phyloP scores from a whole-genome alignment of 495 filamentous ascomycete species.

The Hyaloscypha finlandica region DNA sequence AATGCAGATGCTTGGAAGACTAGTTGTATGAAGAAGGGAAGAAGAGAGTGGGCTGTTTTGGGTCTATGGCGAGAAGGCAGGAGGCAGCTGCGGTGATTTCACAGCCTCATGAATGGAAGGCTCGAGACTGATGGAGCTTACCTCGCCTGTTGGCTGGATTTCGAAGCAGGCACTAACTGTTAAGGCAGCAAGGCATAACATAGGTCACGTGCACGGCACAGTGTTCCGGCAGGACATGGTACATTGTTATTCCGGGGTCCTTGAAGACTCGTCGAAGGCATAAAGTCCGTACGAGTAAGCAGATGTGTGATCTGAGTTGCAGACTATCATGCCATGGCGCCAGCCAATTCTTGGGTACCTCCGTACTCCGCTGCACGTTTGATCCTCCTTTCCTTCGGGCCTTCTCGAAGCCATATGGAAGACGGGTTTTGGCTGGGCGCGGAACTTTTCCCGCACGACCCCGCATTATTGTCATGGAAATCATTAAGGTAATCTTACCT shows the following conservation, averaged over 20 bases:
- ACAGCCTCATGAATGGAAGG: constrained; percentile 9
- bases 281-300: neutral
- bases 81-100: constrained; percentile 5
- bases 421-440: neutral
- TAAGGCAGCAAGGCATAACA: neutral
- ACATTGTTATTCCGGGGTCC: neutral
- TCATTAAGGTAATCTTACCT: neutral
- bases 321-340: neutral
- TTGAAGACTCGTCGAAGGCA: neutral
- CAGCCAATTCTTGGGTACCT: neutral
- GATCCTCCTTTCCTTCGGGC: neutral
- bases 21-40: neutral
- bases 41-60: constrained; percentile 10
- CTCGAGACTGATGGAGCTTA: constrained; percentile 15
- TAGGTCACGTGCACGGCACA: neutral
- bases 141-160: neutral
- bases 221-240: neutral
- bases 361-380: too few species aligned
- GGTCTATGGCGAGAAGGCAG: neutral
- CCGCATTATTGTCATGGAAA: neutral
- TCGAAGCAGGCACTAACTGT: constrained; percentile 1
- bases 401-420: neutral
- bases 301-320: neutral
- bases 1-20: neutral
- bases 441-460: neutral